Conservation (phyloP, 2,329 filamentous ascomycete genomes). For the Xylariaceae sp. region DNA sequence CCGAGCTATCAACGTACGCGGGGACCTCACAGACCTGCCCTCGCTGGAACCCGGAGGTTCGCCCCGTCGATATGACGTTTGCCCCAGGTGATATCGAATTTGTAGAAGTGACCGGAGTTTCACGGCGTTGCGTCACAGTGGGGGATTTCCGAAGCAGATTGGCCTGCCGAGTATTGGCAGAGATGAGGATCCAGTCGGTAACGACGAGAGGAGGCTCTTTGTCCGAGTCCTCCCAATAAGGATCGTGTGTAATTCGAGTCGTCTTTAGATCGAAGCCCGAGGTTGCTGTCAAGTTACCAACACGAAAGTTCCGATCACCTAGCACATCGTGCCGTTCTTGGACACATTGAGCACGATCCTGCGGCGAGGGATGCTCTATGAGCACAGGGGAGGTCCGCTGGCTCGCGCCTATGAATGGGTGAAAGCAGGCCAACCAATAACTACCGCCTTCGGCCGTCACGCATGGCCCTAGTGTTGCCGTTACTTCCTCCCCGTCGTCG, state of each 20-base stretch:
- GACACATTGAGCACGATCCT: conserved; percentile 48
- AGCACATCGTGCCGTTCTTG: conserved; percentile 48
- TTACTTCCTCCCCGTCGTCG: conserved; percentile 43
- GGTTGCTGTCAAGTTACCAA: conserved; percentile 49
- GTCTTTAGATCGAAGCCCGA: conserved; percentile 53
- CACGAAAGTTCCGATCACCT: conserved; percentile 36
- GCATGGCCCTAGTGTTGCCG: conserved; percentile 52
- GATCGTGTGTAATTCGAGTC: conserved; percentile 51
- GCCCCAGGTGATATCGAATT: conserved; percentile 45
- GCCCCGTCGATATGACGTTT: conserved; percentile 48
- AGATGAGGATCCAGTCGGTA: conserved; percentile 53
- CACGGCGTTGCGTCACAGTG: conserved; percentile 42
- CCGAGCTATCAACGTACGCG: conserved; percentile 48
- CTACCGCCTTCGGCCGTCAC: conserved; percentile 46
- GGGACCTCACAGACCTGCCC: conserved; percentile 53
- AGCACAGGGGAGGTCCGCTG: conserved; percentile 37
- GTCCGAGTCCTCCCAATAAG: conserved; percentile 52
- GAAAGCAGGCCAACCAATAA: conserved; percentile 54
- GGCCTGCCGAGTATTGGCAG: conserved; percentile 44
- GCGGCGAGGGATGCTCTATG: conserved; percentile 51
- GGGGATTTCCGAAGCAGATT: conserved; percentile 53
- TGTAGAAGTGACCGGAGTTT: conserved; percentile 44
- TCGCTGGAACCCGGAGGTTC: conserved; percentile 52
- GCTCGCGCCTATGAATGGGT: conserved; percentile 51
- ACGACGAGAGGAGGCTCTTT: conserved; percentile 50